Evolutionary conservation across 2,329 filamentous ascomycete genomes (phyloP), one percentile per base, ranked within the genome.

Genomic region (Colletotrichum graminicola): DNA sequence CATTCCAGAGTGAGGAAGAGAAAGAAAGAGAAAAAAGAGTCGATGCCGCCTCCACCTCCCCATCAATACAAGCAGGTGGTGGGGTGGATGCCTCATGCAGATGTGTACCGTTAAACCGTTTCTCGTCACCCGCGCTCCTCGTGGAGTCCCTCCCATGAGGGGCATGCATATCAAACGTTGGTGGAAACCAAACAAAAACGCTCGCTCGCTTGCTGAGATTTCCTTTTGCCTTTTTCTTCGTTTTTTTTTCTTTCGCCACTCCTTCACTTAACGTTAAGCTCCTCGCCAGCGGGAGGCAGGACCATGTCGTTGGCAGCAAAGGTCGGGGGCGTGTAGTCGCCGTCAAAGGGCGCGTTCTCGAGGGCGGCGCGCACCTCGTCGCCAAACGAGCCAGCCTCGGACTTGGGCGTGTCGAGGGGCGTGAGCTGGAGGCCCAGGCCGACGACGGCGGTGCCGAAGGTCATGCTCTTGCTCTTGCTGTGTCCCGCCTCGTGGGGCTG

Each of bases 381-480:
- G 41, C 61, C 66, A 39, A 72, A 72, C 1, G 60, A 43, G 21
- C 47, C 72, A 6, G 41, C 64, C 41, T 74, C 73, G 61, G 64
- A 74, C 49, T 66, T 67, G 12, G 74, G 74, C 11, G 82, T 84
- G 29, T 83, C 81, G 66, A 76, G 78, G 39, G 83, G 83, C n/a
- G 83, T 84, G 61, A 83, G 74, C 71, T 81, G 80, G 39, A 83
- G 76, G 26, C 79, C 82, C 49, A 81, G 76, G n/a, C 82, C 80
- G n/a, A 81, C 68, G 29, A 83, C 76, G 36, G 82, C 81, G 61
- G 80, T 75, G 26, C 81, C 82, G 34, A 79, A 78, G 65, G 81
- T 84, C 78, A 80, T 80, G 67, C 80, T 83, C 70, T 80, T 80
- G 73, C 79, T 75, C 74, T 80, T 79, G 76, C 81, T 74, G 72